Conservation (phyloP, 345 rosid species). For the Citrus inodora region DNA sequence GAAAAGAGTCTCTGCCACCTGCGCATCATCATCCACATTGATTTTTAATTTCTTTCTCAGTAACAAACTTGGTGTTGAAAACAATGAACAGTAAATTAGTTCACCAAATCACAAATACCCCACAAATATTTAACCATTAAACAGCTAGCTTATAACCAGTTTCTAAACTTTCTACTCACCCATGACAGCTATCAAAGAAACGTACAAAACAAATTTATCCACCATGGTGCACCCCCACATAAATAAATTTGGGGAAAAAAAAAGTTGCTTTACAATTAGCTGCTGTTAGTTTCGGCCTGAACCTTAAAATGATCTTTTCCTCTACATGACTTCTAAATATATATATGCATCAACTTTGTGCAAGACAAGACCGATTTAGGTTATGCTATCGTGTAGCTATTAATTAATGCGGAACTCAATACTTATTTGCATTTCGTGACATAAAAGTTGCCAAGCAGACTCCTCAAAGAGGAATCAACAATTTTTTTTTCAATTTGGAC, state of each 20-base stretch:
- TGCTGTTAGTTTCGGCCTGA: neutral
- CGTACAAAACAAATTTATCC: no score
- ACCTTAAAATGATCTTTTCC: neutral
- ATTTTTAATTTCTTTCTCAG: neutral
- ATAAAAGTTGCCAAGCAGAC: neutral
- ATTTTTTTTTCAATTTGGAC: neutral
- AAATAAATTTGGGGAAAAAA: no score
- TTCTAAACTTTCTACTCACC: no score
- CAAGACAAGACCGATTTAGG: neutral
- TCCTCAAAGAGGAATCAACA: neutral
- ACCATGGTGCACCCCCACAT: neutral
- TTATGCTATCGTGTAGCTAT: neutral
- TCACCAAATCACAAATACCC: neutral
- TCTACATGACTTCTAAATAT: neutral
- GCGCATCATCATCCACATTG: neutral
- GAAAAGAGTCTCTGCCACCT: slow-evolving; percentile 60
- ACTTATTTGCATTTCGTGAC: neutral
- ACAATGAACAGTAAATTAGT: neutral
- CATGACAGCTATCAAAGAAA: no score
- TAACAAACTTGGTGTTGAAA: neutral
- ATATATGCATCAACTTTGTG: neutral
- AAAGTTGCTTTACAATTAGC: no score
- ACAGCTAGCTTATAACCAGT: no score
- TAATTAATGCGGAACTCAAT: neutral
- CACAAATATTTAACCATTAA: no score